phyloP scores from a whole-genome alignment of 257 asterid species.

The Capsicum chinense region DNA sequence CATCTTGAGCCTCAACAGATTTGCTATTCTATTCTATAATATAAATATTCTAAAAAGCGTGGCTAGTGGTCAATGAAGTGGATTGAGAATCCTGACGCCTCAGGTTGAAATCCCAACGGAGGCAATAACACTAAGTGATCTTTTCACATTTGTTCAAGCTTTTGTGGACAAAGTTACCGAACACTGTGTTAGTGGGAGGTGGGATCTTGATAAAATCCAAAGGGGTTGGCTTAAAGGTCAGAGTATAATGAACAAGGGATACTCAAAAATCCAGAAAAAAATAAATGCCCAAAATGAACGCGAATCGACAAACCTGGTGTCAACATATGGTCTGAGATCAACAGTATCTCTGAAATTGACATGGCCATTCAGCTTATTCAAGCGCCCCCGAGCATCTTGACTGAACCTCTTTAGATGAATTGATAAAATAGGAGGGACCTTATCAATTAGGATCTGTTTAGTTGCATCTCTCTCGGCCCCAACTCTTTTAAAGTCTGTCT shows the following conservation, averaged over 20 bases:
- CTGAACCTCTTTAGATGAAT: conserved; percentile 86
- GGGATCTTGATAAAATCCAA: background rate
- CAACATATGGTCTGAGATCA: conserved; percentile 73
- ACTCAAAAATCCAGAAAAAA: background rate
- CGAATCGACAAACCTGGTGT: conserved; percentile 61
- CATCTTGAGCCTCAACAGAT: background rate
- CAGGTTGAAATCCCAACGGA: too few species aligned
- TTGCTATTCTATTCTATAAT: background rate
- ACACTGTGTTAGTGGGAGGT: too few species aligned
- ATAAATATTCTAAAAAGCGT: too few species aligned
- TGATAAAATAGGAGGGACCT: conserved; percentile 77
- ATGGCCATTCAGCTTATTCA: conserved; percentile 82
- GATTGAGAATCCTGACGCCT: too few species aligned
- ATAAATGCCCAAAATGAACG: background rate
- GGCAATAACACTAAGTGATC: too few species aligned
- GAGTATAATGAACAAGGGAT: conserved; percentile 3
- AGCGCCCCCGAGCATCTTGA: conserved; percentile 85
- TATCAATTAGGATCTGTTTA: conserved; percentile 65
- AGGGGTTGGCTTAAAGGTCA: background rate
- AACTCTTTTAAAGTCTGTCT: conserved; percentile 47
- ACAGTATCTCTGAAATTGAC: conserved; percentile 66
- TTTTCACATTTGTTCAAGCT: too few species aligned
- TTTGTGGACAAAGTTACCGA: too few species aligned
- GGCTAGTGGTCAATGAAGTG: too few species aligned
- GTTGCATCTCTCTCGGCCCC: conserved; percentile 90